Conservation (phyloP, 2,329 filamentous ascomycete species). For the Claviceps spartinae region DNA sequence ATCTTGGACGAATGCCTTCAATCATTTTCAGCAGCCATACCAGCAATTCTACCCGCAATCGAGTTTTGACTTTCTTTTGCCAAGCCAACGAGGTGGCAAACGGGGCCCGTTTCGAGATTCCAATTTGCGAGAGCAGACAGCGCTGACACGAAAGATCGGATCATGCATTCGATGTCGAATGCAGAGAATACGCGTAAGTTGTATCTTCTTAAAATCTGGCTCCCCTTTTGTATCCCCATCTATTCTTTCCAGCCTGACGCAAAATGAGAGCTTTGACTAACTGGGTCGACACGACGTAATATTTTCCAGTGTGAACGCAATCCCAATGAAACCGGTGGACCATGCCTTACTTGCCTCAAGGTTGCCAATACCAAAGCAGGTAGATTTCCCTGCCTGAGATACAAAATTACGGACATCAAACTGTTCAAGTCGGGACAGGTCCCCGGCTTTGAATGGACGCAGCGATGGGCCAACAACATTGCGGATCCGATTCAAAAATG, state of each 20-base stretch:
- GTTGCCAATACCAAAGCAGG: constrained; percentile 35
- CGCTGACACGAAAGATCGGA: constrained; percentile 42
- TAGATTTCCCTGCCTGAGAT: constrained; percentile 44
- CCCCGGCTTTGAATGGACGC: constrained; percentile 45
- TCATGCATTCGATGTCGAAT: constrained; percentile 48
- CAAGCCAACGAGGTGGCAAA: constrained; percentile 21
- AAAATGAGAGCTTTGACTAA: not conserved
- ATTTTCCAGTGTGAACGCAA: constrained; percentile 38
- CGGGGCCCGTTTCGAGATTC: constrained; percentile 42
- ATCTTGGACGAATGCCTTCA: not conserved
- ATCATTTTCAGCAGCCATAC: constrained; percentile 6
- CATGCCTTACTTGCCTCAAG: constrained; percentile 41
- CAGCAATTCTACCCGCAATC: constrained; percentile 4
- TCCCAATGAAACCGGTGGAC: constrained; percentile 29
- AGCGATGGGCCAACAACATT: constrained; percentile 41
- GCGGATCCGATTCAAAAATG: constrained; percentile 42
- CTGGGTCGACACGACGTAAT: not conserved
- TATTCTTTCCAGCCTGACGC: not conserved
- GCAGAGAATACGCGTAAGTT: constrained; percentile 46
- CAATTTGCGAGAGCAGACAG: constrained; percentile 38
- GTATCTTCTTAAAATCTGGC: not conserved
- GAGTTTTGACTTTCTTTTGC: constrained; percentile 16
- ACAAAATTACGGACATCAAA: constrained; percentile 44
- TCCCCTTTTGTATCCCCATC: too few relatives aligned
- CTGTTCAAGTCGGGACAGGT: constrained; percentile 47